Base-by-base conservation (phyloP, 495 filamentous ascomycete genomes). In the Neurospora sp. region DNA sequence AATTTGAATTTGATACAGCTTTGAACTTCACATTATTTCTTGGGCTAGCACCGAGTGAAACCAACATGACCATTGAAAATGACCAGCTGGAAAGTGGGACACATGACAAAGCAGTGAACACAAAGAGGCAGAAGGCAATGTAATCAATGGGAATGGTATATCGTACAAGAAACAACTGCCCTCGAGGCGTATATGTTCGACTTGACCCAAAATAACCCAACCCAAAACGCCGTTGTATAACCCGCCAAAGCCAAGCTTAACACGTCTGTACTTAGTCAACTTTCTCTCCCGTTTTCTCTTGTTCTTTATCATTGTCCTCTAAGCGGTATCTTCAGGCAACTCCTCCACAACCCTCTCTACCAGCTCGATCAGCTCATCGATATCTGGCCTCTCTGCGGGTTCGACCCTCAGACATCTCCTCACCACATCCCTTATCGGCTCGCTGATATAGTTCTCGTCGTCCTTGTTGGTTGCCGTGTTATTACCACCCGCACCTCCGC, bases 351-450 rank as follows among this genome's bases (percentile, higher is more conserved):
- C 91, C 69, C 86, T 83, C 84, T 94, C 89, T 45, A 97, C 90
- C 80, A 94, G 87, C 72, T 85, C 83, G 78, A 97, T 97, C 83
- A 99, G 79, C 85, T 97, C 92, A 75, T 93, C 90, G 74, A 99
- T 92, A 83, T 96, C 92, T 13, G 96, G 96, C 74, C 96, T 86
- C 78, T 99, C 96, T 11, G 85, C 89, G 36, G 96, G 92, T 84
- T 99, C 96, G n/a, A 99, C 94, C 81, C 87, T 90, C 80, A 99
- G 83, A 82, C 96, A 99, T 79, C 87, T 90, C 83, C 94, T 85
- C 54, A 98, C 94, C 7, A 98, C 88, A 71, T 96, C 91, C 79
- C 93, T 91, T 43, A 97, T 92, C 2, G 86, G 83, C 59, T 93
- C 92, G 74, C 90, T 93, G 73, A 97, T 93, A 5, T 73, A 79